phyloP scores from a whole-genome alignment of 2,329 filamentous ascomycete species.

The Venturia asperata region DNA sequence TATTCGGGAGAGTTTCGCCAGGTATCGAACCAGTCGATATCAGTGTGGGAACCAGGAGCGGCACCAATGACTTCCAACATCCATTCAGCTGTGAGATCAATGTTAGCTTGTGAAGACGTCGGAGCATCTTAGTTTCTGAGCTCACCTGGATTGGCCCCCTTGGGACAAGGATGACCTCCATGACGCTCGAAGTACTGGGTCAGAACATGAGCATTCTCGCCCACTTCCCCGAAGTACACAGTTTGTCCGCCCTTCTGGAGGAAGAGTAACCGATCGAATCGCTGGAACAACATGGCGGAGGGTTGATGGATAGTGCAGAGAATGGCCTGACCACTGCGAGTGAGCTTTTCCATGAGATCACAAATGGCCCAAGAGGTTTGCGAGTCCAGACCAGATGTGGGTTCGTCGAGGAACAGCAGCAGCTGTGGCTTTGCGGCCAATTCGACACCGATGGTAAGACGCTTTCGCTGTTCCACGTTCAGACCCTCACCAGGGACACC shows the following conservation, averaged over 20 bases:
- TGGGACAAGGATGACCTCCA: conserved; percentile 57
- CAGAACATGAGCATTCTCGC: conserved; percentile 59
- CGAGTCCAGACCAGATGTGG: conserved; percentile 86
- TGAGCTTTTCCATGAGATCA: conserved; percentile 80
- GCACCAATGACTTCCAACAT: conserved; percentile 57
- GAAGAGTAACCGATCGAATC: conserved; percentile 76
- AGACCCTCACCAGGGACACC: conserved; percentile 84
- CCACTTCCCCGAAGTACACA: conserved; percentile 77
- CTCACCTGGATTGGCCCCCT: conserved; percentile 54
- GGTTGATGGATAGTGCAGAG: conserved; percentile 98
- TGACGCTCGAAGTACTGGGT: conserved; percentile 71
- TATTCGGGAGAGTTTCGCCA: conserved; percentile 46
- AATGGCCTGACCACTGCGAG: conserved; percentile 82
- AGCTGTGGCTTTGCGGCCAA: conserved; percentile 85
- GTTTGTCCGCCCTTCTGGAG: conserved; percentile 67
- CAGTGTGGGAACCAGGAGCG: conserved; percentile 42
- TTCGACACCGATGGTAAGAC: conserved; percentile 92
- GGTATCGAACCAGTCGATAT: conserved; percentile 44
- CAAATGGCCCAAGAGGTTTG: conserved; percentile 92
- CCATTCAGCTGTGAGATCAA: conserved; percentile 54
- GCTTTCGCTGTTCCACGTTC: conserved; percentile 61
- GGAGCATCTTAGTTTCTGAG: not conserved
- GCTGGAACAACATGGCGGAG: conserved; percentile 90
- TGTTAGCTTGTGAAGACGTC: not conserved
- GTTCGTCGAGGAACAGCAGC: conserved; percentile 88